Percentiles rank a stretch among this genome's conserved stretches.
These are phyloP conservation scores for Phaffia australis DNA, from an alignment of 768 basidiomycete species.

Conservation along the genomic window DNA sequence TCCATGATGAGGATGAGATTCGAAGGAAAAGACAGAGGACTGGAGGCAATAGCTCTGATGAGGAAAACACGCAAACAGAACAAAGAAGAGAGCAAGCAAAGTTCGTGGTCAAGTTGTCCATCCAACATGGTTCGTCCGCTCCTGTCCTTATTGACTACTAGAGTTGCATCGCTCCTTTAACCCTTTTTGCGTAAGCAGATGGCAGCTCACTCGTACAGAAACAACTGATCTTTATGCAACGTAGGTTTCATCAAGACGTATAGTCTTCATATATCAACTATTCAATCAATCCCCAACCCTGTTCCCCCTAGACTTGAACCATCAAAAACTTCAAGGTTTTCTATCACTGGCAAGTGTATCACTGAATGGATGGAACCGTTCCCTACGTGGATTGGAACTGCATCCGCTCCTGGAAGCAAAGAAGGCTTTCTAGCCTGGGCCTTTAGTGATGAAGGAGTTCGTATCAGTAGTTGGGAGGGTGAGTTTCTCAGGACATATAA, in stretches of 20 bases:
- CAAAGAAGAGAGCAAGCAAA: too few relatives aligned
- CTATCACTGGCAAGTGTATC: not conserved
- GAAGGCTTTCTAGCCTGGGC: constrained; percentile 6
- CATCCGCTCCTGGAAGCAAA: not conserved
- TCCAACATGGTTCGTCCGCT: too few relatives aligned
- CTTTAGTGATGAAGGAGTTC: not conserved
- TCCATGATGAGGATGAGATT: not conserved
- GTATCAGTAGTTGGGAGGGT: constrained; percentile 12
- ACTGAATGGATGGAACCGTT: constrained; percentile 11
- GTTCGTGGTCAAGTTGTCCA: too few relatives aligned
- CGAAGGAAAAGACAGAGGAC: too few relatives aligned
- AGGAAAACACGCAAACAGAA: too few relatives aligned
- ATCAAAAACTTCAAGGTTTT: not conserved
- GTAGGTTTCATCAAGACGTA: constrained; percentile 11
- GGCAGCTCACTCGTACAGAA: not conserved
- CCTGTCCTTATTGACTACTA: too few relatives aligned
- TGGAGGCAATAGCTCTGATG: too few relatives aligned
- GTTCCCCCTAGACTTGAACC: too few relatives aligned
- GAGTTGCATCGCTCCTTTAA: not conserved
- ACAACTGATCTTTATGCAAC: too few relatives aligned
- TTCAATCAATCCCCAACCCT: not conserved
- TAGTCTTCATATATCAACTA: constrained; percentile 3
- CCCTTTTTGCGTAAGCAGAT: not conserved
- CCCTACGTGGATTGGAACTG: not conserved
- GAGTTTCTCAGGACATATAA: not conserved